A percentile compares a stretch with the other conserved stretches of the same genome.
phyloP scores from a whole-genome alignment of 2,329 filamentous ascomycete species.

The Helotiales sp. region DNA sequence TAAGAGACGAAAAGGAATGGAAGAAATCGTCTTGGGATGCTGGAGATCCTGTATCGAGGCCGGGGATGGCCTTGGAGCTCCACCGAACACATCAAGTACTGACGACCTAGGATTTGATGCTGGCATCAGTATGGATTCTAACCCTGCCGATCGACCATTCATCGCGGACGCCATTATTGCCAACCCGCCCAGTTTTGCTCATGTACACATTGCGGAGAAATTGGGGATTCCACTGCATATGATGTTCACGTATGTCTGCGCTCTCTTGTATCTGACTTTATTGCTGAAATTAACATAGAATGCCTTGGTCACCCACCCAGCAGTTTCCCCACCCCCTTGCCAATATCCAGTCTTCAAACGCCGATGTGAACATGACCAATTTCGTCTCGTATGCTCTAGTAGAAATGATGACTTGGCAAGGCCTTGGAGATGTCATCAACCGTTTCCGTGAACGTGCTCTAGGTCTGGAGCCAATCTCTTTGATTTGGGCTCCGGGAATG shows the following conservation, averaged over 20 bases:
- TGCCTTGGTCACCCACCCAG: conserved; percentile 75
- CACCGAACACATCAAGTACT: conserved; percentile 29
- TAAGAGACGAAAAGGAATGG: conserved; percentile 74
- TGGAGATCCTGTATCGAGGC: conserved; percentile 86
- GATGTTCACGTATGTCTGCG: conserved; percentile 81
- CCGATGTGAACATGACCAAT: conserved; percentile 67
- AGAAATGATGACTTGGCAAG: conserved; percentile 77
- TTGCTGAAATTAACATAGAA: conserved; percentile 43
- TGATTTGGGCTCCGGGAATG: conserved; percentile 83
- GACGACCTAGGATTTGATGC: conserved; percentile 38
- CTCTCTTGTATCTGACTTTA: not conserved
- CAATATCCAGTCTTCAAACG: conserved; percentile 68
- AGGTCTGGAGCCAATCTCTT: conserved; percentile 76
- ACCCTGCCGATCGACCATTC: conserved; percentile 60
- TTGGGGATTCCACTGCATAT: conserved; percentile 77
- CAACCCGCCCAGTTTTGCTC: conserved; percentile 78
- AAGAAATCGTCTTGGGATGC: conserved; percentile 80
- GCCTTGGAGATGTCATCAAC: conserved; percentile 88
- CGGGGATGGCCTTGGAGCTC: conserved; percentile 61
- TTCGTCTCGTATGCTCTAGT: conserved; percentile 72
- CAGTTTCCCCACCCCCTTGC: conserved; percentile 73
- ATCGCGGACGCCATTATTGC: conserved; percentile 83
- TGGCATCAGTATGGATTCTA: conserved; percentile 43
- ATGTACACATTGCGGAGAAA: conserved; percentile 77
- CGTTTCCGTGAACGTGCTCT: conserved; percentile 77